Base-by-base conservation (phyloP, 495 filamentous ascomycete genomes). In the Talaromyces thailandensis region DNA sequence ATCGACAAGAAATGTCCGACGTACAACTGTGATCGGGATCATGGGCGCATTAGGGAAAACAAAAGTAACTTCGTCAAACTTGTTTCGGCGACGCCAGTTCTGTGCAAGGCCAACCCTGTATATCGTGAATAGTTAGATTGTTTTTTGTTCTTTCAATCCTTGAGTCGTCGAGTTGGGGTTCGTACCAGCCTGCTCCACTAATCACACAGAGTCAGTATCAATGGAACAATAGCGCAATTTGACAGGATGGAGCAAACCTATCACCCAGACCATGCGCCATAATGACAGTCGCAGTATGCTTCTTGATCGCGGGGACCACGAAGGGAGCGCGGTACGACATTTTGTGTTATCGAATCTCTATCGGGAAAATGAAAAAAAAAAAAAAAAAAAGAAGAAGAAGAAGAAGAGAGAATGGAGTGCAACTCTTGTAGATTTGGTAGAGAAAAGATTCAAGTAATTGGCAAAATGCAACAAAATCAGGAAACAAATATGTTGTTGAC, bases 231-330 rank as follows among this genome's bases (percentile, higher is more conserved):
- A 56, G 14, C 4, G 26, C n/a, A 31, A 52, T 23, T 28, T 5
- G 52, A 31, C 35, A 60, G 21, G 37, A 45, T 48, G 61, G 24
- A 58, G 71, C 76, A 62, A 72, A 86, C 84, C 73, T 88, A 69
- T 96, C 92, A 29, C 94, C 94, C 26, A 97, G 80, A 6, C 94
- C 94, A 69, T 98, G 94, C 52, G 91, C 81, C 76, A 95, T 90
- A 68, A 98, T 97, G 66, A 96, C 89, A 2, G 93, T 96, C 32
- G 93, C 91, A 45, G 94, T 97, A 71, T 97, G 93, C 67, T 85
- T 88, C 69, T 84, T 91, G 51, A 92, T 79, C n/a, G 94, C 92
- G 16, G 92, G 91, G 65, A 97, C 88, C 6, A 96, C 79, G 55
- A 93, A 78, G 7, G 89, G 85, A 64, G 78, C 79, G 61, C 73